Conservation (phyloP, 352 stramenopile genomes). For the Phytophthora quininea region DNA sequence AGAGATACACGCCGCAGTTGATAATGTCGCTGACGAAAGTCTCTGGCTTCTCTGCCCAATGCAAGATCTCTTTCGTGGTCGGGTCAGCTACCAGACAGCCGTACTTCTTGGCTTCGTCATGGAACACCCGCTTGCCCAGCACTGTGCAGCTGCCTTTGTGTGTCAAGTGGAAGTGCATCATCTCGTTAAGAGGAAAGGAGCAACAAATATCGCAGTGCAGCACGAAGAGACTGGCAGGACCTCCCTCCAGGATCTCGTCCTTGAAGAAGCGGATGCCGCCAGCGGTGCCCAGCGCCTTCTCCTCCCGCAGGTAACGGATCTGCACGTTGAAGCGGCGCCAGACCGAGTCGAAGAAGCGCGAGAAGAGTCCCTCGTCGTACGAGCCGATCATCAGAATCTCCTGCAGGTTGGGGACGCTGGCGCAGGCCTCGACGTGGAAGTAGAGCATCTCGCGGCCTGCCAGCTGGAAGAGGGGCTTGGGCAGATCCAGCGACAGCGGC, state of each 20-base stretch:
- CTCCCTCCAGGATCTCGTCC: constrained; percentile 82
- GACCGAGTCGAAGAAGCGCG: constrained; percentile 87
- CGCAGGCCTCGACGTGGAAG: constrained; percentile 88
- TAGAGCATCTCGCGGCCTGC: constrained; percentile 88
- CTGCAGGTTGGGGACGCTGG: constrained; percentile 80
- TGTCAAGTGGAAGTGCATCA: constrained; percentile 89
- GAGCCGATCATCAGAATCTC: constrained; percentile 91
- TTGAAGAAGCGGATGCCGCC: constrained; percentile 86
- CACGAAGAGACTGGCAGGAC: constrained; percentile 78
- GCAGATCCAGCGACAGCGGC: constrained; percentile 83
- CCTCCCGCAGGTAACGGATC: constrained; percentile 84
- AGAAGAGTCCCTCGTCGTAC: constrained; percentile 90
- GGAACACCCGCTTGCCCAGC: constrained; percentile 87
- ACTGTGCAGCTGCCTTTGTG: constrained; percentile 77
- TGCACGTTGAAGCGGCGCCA: constrained; percentile 83
- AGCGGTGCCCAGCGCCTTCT: constrained; percentile 82
- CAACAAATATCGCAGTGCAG: constrained; percentile 90
- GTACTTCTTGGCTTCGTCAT: constrained; percentile 90
- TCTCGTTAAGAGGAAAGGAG: constrained; percentile 87
- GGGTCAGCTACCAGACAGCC: constrained; percentile 85
- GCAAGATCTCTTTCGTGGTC: constrained; percentile 80
- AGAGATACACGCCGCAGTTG: constrained; percentile 91
- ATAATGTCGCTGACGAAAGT: constrained; percentile 92
- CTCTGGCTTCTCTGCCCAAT: constrained; percentile 90
- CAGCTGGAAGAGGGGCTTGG: constrained; percentile 89